Evolutionary conservation across 345 rosid genomes (phyloP), one percentile per base, ranked within the genome.

Genomic region (Eucalyptus microcorys): DNA sequence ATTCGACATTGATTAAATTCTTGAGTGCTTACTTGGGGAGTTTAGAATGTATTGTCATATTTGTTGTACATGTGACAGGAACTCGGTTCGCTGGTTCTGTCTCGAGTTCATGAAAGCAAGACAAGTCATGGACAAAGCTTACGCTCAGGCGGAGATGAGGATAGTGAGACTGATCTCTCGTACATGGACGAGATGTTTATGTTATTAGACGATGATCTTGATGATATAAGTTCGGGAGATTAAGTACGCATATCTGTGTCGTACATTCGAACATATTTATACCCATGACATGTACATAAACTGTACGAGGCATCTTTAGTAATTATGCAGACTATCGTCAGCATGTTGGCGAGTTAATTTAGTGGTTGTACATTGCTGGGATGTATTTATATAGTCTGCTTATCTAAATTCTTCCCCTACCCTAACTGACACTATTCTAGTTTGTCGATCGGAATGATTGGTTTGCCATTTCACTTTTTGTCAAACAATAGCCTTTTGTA

Each of bases 181-280:
- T 90, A 68, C 86, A 89, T 94, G 30, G 95, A 94, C 50, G 95
- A 94, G 84, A 90, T 94, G 92, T 93, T 88, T 89, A 87, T 93
- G 87, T 90, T 91, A 42, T 59, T 92, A 85, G 93, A 92, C 76
- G 92, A 93, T 71, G 91, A 92, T 90, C 91, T 92, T 45, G 88
- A 92, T 84, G 95, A 93, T 68, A 21, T 90, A 89, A 89, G 88
- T 81, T 90, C 89, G 49, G 88, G 89, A 85, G 85, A 61, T 40
- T 90, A 88, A 66, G 81, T 83, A 49, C 0, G 84, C 83, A 21
- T 21, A 0, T 76, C 10, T 2, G 15, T 37, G 42, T 37, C 8
- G 47, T 76, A 10, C 30, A 40, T 42, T 76, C 14, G 47, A 76
- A 42, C 14, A 4, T 76, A 76, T 21, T 76, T 6, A 76, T 76